Evolutionary conservation across 2,329 filamentous ascomycete species (phyloP), one percentile per base, ranked within the genome.

Genomic region (Trichoderma sp.): DNA sequence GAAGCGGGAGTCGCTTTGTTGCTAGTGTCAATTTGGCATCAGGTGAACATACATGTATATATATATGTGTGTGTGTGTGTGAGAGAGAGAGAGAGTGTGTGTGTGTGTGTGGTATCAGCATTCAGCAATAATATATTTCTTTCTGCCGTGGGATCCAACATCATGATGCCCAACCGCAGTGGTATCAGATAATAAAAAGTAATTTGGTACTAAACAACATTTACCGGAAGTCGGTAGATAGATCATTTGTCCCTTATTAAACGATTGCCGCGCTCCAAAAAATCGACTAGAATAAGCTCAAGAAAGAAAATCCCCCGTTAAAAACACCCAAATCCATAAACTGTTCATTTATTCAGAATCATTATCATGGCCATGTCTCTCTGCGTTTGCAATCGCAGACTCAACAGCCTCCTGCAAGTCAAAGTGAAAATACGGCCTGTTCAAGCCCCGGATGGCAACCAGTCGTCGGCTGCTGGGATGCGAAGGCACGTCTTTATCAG

Each of bases 351-450:
- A 29, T 19, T 67, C 50, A 37, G 25, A 13, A 19, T 56, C 25
- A 10, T 54, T 22, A 45, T 53, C 61, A 34, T 48, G 12, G 13
- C 29, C 32, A 27, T 70, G 64, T 39, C 68, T 64, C 69, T 77
- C 74, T 0, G 79, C 76, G 45, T 80, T 79, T 4, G 75, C 68
- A 42, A 82, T 75, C 3, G 81, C 79, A 32, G 80, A 80, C 73
- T 84, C 82, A 7, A 84, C 77, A 4, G 83, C 83, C 68, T 82
- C 82, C 29, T 83, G 79, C 42, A 86, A 71, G 71, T 86, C 84
- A 32, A 84, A 79, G 68, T 86, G 84, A 75, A 86, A 86, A 74
- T 80, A 84, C 6, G 84, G 84, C 70, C 83, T 75, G 74, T 86
- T 84, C 64, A 84, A 76, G 2, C 81, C 83, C 64, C 81, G 79